Conservation (phyloP, 257 asterid genomes). For the Penstemon newberryi region DNA sequence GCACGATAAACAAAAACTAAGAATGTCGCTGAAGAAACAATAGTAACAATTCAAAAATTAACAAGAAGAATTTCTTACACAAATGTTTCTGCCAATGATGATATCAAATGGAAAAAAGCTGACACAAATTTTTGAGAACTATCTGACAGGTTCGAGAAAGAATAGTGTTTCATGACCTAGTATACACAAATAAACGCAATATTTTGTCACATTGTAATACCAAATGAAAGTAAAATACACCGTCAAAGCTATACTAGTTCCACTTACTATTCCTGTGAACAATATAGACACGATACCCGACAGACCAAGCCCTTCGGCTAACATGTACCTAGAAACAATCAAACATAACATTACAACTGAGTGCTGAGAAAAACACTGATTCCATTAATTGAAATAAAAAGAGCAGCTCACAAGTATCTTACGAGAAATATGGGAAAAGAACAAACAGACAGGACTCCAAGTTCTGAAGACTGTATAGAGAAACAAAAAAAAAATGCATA, state of each 20-base stretch:
- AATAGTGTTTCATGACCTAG: constrained; percentile 97
- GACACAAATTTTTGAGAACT: constrained; percentile 95
- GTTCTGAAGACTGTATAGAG: constrained; percentile 82
- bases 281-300: constrained; percentile 95
- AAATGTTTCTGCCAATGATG: constrained; percentile 96
- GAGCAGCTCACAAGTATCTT: constrained; percentile 40
- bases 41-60: constrained; percentile 8
- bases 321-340: constrained; percentile 65
- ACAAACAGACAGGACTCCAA: constrained; percentile 99
- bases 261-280: constrained; percentile 97
- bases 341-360: constrained; percentile 29
- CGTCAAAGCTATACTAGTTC: constrained; percentile 20
- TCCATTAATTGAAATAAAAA: constrained; percentile 19
- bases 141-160: constrained; percentile 87
- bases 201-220: constrained; percentile 25
- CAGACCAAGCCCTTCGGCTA: constrained; percentile 98
- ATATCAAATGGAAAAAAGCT: constrained; percentile 91
- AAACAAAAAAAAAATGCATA: constrained; percentile 11
- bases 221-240: constrained; percentile 25
- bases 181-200: constrained; percentile 29
- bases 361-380: constrained; percentile 23
- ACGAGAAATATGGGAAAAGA: constrained; percentile 99
- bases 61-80: constrained; percentile 58
- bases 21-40: constrained; percentile 30
- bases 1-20: constrained; percentile 35